Percentiles rank a stretch among this genome's conserved stretches.
phyloP scores from a whole-genome alignment of 202 grass and related monocot genomes.

The Panicum virgatum region DNA sequence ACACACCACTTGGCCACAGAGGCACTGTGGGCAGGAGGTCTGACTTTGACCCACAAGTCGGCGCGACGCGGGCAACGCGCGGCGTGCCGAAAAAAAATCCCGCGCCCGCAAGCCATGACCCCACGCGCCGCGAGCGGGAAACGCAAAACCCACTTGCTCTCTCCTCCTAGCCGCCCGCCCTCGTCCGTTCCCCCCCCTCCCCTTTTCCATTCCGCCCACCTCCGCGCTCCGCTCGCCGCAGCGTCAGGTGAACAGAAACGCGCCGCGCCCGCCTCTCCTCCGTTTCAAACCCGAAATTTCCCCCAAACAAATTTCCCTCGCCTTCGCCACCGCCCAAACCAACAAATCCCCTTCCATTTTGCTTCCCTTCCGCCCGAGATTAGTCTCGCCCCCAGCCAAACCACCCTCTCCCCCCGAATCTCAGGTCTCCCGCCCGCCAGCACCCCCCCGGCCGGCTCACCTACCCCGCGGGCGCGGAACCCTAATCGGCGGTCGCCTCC shows the following conservation, averaged over 20 bases:
- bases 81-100: constrained; percentile 18
- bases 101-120: not conserved
- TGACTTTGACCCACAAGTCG: constrained; percentile 11
- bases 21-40: not conserved
- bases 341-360: constrained; percentile 29
- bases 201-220: not conserved
- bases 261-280: constrained; percentile 27
- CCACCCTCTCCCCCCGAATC: constrained; percentile 18
- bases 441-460: constrained; percentile 43
- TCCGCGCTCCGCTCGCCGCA: not conserved
- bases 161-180: not conserved
- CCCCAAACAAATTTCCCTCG: not conserved
- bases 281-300: constrained; percentile 53
- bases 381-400: constrained; percentile 2
- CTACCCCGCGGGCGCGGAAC: constrained; percentile 50
- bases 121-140: constrained; percentile 29
- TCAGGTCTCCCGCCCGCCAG: not conserved
- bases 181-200: not conserved
- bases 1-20: too few species aligned
- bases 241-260: not conserved
- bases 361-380: constrained; percentile 26
- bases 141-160: constrained; percentile 9
- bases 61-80: not conserved
- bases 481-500: constrained; percentile 36
- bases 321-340: not conserved